phyloP scores from a whole-genome alignment of 805 yeast genomes.

The Blastobotrys robertii region DNA sequence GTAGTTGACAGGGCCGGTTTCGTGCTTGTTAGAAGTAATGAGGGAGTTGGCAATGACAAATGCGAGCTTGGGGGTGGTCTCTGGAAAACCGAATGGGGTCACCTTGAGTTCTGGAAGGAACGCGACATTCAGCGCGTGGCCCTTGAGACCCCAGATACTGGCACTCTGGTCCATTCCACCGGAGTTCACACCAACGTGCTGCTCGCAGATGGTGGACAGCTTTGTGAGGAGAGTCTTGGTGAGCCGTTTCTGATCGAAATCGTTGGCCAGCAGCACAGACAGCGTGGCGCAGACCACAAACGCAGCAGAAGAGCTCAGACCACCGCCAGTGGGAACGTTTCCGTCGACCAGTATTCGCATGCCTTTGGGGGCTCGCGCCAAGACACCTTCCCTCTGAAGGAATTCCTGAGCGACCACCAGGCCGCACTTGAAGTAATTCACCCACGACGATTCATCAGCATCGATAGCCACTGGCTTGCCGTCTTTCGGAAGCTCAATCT shows the following conservation, averaged over 20 bases:
- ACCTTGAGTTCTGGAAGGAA: slow-evolving; percentile 52
- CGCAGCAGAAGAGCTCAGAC: slow-evolving; percentile 64
- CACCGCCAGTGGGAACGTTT: slow-evolving; percentile 63
- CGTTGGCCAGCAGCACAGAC: slow-evolving; percentile 45
- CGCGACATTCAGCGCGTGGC: slow-evolving; percentile 49
- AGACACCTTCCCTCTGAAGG: slow-evolving; percentile 24
- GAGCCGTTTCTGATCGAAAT: slow-evolving; percentile 27
- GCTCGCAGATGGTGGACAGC: slow-evolving; percentile 58
- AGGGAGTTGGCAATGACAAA: slow-evolving; percentile 58
- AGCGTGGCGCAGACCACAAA: slow-evolving; percentile 56
- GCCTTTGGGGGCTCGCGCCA: slow-evolving; percentile 26
- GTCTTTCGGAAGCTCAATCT: slow-evolving; percentile 9
- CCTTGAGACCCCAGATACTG: slow-evolving; percentile 50
- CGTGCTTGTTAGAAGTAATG: slow-evolving; percentile 53
- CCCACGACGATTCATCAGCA: slow-evolving; percentile 45
- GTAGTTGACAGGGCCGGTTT: slow-evolving; percentile 60
- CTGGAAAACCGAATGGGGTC: slow-evolving; percentile 45
- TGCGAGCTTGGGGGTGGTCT: slow-evolving; percentile 34
- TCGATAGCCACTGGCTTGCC: slow-evolving; percentile 33
- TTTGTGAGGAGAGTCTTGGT: slow-evolving; percentile 44
- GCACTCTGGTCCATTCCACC: slow-evolving; percentile 82
- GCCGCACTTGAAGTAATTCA: slow-evolving; percentile 61
- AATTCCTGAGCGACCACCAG: slow-evolving; percentile 47
- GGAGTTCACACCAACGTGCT: slow-evolving; percentile 61
- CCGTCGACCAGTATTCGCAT: slow-evolving; percentile 49